Conservation (phyloP, 306 rosid species). For the Adenanthera pavonina region DNA sequence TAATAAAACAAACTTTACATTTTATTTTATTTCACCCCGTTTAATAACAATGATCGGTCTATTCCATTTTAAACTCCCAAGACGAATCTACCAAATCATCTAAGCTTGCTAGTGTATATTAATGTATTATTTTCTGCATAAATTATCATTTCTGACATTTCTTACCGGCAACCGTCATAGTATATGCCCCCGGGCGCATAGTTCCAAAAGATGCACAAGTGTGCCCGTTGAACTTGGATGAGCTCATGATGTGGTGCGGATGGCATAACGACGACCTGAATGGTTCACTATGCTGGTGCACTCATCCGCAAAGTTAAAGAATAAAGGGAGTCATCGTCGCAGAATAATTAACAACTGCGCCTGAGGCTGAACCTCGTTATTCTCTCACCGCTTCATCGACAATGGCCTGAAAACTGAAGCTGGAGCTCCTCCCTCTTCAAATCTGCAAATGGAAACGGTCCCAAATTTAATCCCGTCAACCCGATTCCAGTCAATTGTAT, state of each 20-base stretch:
- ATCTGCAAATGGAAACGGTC: constrained; percentile 61
- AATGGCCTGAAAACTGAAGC: constrained; percentile 32
- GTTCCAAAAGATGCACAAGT: neutral
- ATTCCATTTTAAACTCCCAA: no score
- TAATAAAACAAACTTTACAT: no score
- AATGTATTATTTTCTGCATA: no score
- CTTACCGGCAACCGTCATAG: no score
- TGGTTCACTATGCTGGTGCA: constrained; percentile 23
- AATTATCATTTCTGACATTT: no score
- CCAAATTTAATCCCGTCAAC: constrained; percentile 46
- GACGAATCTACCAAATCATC: no score
- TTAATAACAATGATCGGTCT: no score
- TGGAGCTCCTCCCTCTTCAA: constrained; percentile 23
- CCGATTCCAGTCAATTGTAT: constrained; percentile 46
- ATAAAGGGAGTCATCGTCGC: neutral
- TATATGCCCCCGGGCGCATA: neutral
- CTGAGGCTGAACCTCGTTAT: neutral
- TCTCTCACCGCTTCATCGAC: neutral
- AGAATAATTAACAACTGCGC: neutral
- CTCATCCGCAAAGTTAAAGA: neutral
- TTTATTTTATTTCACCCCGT: no score
- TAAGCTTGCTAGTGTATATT: no score
- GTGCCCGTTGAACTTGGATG: constrained; percentile 30
- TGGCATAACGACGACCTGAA: constrained; percentile 44
- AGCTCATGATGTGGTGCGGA: constrained; percentile 61